Percentiles rank a stretch among this genome's conserved stretches.
Conservation (phyloP, 2,329 filamentous ascomycete species). For the Parafenestella ontariensis region DNA sequence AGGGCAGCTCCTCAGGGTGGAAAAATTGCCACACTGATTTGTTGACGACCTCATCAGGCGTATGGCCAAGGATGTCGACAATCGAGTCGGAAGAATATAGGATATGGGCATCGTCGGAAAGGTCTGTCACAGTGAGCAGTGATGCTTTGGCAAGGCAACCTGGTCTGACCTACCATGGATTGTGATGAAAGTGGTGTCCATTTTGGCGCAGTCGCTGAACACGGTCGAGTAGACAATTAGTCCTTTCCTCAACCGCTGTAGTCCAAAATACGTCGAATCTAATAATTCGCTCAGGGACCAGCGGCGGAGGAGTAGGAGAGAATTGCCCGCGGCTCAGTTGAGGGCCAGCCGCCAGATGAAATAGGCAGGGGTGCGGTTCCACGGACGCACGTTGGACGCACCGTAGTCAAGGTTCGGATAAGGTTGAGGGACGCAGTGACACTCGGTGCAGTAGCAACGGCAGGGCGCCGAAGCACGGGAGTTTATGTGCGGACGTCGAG, state of each 20-base stretch:
- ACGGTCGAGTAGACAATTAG: not conserved
- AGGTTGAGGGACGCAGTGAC: conserved; percentile 27
- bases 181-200: conserved; percentile 88
- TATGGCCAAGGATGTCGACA: conserved; percentile 80
- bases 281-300: conserved; percentile 46
- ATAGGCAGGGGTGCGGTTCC: conserved; percentile 32
- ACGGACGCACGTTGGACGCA: conserved; percentile 26
- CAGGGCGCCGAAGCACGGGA: conserved; percentile 10
- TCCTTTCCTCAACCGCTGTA: conserved; percentile 27
- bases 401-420: conserved; percentile 21
- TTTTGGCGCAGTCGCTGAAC: conserved; percentile 16
- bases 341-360: conserved; percentile 22
- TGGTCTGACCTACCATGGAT: conserved; percentile 73
- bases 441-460: conserved; percentile 11
- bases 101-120: conserved; percentile 77
- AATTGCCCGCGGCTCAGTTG: conserved; percentile 5
- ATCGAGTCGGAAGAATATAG: conserved; percentile 86
- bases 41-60: conserved; percentile 76
- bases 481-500: not conserved
- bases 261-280: conserved; percentile 44
- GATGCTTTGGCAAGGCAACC: conserved; percentile 6
- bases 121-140: conserved; percentile 60
- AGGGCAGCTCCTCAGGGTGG: conserved; percentile 79
- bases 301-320: conserved; percentile 30
- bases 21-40: conserved; percentile 87